Conservation (phyloP, 2,329 filamentous ascomycete genomes). For the Westerdykella aurantiaca region DNA sequence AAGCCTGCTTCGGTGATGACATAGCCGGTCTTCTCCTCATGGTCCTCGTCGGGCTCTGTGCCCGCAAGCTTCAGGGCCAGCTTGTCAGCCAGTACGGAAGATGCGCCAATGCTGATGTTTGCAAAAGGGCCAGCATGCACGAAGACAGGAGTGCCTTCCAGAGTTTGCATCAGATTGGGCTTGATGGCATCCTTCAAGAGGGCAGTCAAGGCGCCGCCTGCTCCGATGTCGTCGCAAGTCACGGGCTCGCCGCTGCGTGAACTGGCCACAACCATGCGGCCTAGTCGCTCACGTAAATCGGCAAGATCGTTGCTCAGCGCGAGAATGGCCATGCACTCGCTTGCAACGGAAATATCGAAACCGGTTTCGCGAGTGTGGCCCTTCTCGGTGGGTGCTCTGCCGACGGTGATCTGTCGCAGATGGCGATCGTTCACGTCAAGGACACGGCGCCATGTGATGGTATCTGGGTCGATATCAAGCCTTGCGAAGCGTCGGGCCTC, state of each 20-base stretch:
- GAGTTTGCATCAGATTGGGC: conserved; percentile 96
- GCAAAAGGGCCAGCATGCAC: conserved; percentile 97
- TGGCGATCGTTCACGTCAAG: conserved; percentile 97
- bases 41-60: conserved; percentile 85
- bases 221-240: conserved; percentile 92
- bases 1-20: conserved; percentile 97
- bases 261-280: conserved; percentile 90
- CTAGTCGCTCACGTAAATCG: conserved; percentile 89
- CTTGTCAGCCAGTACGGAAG: conserved; percentile 90
- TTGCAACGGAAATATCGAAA: conserved; percentile 96
- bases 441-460: conserved; percentile 94
- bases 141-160: conserved; percentile 95
- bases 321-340: conserved; percentile 97
- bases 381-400: conserved; percentile 84
- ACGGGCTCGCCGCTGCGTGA: conserved; percentile 82
- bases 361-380: conserved; percentile 82
- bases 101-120: conserved; percentile 97
- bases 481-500: conserved; percentile 86
- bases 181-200: conserved; percentile 99
- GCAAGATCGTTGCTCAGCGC: conserved; percentile 80
- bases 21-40: conserved; percentile 76
- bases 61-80: conserved; percentile 93
- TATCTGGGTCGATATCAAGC: conserved; percentile 91
- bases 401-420: conserved; percentile 81
- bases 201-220: conserved; percentile 83